These are phyloP conservation scores for Beverwykella pulmonaria DNA, from an alignment of 495 filamentous ascomycete species.

Conservation along the genomic window DNA sequence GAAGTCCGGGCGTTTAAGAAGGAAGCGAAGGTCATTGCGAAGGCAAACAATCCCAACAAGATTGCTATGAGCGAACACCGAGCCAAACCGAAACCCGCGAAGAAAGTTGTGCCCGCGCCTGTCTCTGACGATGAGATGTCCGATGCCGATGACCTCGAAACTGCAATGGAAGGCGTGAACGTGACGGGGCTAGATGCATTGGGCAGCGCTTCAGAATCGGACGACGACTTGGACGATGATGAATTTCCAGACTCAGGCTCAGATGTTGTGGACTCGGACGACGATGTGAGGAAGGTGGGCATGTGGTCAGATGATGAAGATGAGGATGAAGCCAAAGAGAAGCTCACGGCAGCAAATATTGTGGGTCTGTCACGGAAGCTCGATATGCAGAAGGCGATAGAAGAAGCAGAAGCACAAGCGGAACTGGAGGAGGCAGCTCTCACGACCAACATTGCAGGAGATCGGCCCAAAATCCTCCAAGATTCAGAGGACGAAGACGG, in stretches of 20 bases:
- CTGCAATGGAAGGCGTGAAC: conserved; percentile 50
- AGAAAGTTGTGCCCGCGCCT: conserved; percentile 35
- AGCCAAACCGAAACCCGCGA: conserved; percentile 41
- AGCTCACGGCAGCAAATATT: conserved; percentile 93
- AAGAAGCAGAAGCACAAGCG: conserved; percentile 75
- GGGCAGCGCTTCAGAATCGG: conserved; percentile 44
- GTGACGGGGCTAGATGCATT: conserved; percentile 45
- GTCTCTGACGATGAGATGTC: conserved; percentile 31
- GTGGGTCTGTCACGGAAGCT: conserved; percentile 82
- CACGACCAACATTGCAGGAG: conserved; percentile 93
- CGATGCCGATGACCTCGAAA: conserved; percentile 45
- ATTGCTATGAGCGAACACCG: background rate
- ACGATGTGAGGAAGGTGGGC: conserved; percentile 44
- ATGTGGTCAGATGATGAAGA: conserved; percentile 97
- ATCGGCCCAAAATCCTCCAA: conserved; percentile 71
- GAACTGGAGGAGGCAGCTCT: conserved; percentile 84
- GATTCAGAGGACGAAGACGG: conserved; percentile 57
- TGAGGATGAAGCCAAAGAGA: conserved; percentile 84
- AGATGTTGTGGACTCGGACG: conserved; percentile 50
- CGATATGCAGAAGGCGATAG: conserved; percentile 67
- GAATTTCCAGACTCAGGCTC: conserved; percentile 60
- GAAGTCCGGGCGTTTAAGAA: conserved; percentile 14
- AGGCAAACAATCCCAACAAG: conserved; percentile 36
- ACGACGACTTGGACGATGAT: conserved; percentile 52
- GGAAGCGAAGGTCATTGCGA: conserved; percentile 11